These are phyloP conservation scores for Pseudocercospora fijiensis DNA, from an alignment of 2,329 filamentous ascomycete genomes.

Conservation along the genomic window DNA sequence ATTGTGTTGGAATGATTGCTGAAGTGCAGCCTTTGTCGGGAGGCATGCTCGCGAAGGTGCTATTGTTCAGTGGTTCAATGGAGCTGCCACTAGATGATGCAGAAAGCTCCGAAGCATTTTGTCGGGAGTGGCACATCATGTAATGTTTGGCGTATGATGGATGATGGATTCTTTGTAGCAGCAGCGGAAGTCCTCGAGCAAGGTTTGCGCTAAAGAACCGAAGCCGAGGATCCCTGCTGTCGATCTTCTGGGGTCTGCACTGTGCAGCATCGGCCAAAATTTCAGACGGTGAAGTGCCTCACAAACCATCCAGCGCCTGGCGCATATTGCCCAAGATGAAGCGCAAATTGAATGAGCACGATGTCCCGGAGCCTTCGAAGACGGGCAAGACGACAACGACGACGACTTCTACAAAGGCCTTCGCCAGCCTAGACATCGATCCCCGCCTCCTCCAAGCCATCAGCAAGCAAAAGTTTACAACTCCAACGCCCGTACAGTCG, in stretches of 20 bases:
- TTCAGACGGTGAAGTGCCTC: background rate
- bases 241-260: no score
- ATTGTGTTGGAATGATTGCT: background rate
- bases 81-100: no score
- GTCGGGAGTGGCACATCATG: no score
- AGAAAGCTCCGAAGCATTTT: no score
- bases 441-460: slow-evolving; percentile 82
- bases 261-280: background rate
- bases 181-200: background rate
- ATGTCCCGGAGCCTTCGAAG: slow-evolving; percentile 42
- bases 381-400: background rate
- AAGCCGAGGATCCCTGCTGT: background rate
- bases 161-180: no score
- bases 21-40: background rate
- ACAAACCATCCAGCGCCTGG: background rate
- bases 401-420: slow-evolving; percentile 49
- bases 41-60: no score
- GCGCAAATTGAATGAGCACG: slow-evolving; percentile 52
- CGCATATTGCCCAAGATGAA: slow-evolving; percentile 39
- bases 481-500: slow-evolving; percentile 84
- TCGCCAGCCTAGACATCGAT: slow-evolving; percentile 77
- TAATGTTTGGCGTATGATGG: no score
- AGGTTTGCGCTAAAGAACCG: background rate
- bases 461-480: slow-evolving; percentile 76
- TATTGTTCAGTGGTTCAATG: no score